Percentiles rank a stretch among this genome's conserved stretches.
These are phyloP conservation scores for Fonsecaea monophora DNA, from an alignment of 2,329 filamentous ascomycete genomes.

Conservation along the genomic window DNA sequence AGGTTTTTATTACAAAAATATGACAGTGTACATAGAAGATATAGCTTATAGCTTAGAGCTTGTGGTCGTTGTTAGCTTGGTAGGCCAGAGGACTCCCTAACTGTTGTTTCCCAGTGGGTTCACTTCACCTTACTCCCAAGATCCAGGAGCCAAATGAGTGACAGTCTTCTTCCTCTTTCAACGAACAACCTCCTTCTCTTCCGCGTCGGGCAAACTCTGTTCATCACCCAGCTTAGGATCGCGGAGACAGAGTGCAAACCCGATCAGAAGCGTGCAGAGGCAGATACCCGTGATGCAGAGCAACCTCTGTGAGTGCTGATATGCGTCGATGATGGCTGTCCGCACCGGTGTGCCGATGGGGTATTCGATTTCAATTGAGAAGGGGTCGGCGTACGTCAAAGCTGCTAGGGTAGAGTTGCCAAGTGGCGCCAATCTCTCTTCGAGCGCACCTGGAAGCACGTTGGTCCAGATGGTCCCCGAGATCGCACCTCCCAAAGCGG, in stretches of 20 bases:
- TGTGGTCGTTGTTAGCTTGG: neutral
- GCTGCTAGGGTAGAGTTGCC: conserved; percentile 51
- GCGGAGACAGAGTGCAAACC: conserved; percentile 54
- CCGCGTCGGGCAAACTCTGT: conserved; percentile 55
- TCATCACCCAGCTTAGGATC: conserved; percentile 55
- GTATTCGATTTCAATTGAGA: conserved; percentile 47
- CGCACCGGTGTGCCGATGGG: conserved; percentile 55
- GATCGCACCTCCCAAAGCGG: conserved; percentile 65
- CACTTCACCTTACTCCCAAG: neutral
- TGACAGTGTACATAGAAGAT: neutral
- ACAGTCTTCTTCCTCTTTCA: neutral
- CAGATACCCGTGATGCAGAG: conserved; percentile 61
- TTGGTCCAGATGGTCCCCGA: conserved; percentile 70
- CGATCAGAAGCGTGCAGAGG: conserved; percentile 55
- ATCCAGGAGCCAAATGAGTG: neutral
- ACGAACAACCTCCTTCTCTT: conserved; percentile 38
- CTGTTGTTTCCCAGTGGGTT: neutral
- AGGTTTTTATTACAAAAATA: neutral
- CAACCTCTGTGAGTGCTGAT: conserved; percentile 55
- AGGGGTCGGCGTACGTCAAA: conserved; percentile 52
- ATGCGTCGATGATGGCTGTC: conserved; percentile 53
- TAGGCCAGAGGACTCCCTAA: neutral
- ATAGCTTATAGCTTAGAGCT: neutral
- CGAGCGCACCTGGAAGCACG: conserved; percentile 58
- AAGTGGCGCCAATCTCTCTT: conserved; percentile 43